Evolutionary conservation across 1,139 yeast genomes (phyloP).

Genomic region (Taphrina populina): DNA sequence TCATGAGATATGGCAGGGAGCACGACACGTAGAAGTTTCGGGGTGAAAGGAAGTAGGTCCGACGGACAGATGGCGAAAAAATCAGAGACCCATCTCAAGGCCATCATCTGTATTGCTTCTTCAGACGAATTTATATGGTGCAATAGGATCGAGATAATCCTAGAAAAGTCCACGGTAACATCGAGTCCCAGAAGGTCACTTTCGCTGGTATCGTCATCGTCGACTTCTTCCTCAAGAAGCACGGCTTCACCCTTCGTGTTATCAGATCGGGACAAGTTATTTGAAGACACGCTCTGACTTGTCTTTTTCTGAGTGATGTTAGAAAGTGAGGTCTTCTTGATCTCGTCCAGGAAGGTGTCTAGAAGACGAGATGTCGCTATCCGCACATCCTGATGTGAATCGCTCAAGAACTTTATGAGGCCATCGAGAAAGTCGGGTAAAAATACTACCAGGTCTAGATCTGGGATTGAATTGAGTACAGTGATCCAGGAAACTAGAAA

Average conservation of each 20-base stretch:
- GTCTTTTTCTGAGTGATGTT: conserved; percentile 36
- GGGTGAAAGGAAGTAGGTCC: conserved; percentile 66
- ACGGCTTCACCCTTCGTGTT: conserved; percentile 39
- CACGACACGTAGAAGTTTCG: conserved; percentile 58
- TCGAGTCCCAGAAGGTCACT: conserved; percentile 53
- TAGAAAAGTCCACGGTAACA: conserved; percentile 74
- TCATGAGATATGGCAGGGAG: conserved; percentile 58
- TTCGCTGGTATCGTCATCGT: conserved; percentile 14
- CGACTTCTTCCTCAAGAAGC: conserved; percentile 55
- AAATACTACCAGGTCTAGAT: conserved; percentile 79
- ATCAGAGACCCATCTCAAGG: conserved; percentile 78
- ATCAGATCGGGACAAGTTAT: conserved; percentile 43
- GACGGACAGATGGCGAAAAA: conserved; percentile 72
- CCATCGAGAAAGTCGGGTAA: conserved; percentile 90
- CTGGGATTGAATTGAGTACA: conserved; percentile 86
- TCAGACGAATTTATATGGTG: conserved; percentile 73
- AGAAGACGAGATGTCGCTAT: conserved; percentile 78
- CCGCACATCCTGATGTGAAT: conserved; percentile 82
- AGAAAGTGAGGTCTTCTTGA: conserved; percentile 64
- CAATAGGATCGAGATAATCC: conserved; percentile 73
- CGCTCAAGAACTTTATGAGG: conserved; percentile 72
- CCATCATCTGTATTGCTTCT: conserved; percentile 75
- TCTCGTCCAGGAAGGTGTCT: conserved; percentile 74
- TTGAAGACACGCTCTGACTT: neutral
- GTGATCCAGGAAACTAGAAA: conserved; percentile 92